Conservation (phyloP, 2,329 filamentous ascomycete genomes). For the Talaromyces piceae region DNA sequence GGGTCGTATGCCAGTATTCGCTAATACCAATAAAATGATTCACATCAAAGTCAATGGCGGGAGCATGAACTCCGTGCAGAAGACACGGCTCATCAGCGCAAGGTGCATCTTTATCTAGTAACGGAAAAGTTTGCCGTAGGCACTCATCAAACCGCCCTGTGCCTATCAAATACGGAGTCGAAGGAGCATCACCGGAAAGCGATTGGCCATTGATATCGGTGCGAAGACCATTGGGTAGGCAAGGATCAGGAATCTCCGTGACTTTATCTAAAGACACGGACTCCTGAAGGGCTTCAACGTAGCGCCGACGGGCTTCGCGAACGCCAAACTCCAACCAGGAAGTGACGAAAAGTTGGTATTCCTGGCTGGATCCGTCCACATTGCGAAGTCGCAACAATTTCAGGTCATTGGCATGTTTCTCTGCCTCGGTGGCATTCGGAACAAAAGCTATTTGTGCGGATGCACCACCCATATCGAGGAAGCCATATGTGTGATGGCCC, state of each 20-base stretch:
- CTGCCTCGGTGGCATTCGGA: slow-evolving; percentile 82
- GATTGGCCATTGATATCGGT: slow-evolving; percentile 64
- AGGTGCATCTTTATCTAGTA: slow-evolving; percentile 81
- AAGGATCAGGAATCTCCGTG: slow-evolving; percentile 78
- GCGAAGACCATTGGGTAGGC: slow-evolving; percentile 70
- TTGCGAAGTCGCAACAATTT: slow-evolving; percentile 79
- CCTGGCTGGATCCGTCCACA: slow-evolving; percentile 65
- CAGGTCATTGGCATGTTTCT: slow-evolving; percentile 82
- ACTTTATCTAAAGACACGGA: slow-evolving; percentile 52
- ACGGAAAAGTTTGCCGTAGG: slow-evolving; percentile 68
- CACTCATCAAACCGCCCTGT: slow-evolving; percentile 86
- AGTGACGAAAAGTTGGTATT: slow-evolving; percentile 88
- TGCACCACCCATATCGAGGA: slow-evolving; percentile 96
- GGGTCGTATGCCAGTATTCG: slow-evolving; percentile 98
- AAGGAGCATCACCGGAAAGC: slow-evolving; percentile 32
- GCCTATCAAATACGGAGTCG: slow-evolving; percentile 58
- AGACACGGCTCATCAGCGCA: slow-evolving; percentile 80
- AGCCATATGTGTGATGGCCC: slow-evolving; percentile 88
- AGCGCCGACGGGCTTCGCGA: slow-evolving; percentile 80
- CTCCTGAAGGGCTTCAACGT: slow-evolving; percentile 68
- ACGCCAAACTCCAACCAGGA: slow-evolving; percentile 98
- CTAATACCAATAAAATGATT: slow-evolving; percentile 98
- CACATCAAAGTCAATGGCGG: slow-evolving; percentile 91
- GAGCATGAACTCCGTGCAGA: slow-evolving; percentile 83
- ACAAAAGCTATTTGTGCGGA: slow-evolving; percentile 98